phyloP scores from a whole-genome alignment of 441 rosid genomes.

The Pelargonium fulgidum region DNA sequence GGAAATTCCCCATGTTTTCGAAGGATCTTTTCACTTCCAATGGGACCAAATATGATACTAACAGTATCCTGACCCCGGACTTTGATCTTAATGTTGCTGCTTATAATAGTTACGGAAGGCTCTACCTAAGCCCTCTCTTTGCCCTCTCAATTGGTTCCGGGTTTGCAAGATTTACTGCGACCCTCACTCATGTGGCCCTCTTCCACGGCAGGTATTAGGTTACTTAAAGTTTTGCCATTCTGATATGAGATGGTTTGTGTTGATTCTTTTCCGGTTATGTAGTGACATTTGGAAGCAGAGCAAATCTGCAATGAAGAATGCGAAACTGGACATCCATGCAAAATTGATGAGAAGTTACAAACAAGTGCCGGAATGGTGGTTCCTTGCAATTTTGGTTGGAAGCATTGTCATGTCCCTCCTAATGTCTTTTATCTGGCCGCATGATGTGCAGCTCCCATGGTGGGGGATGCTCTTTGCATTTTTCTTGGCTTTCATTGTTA shows the following conservation, averaged over 20 bases:
- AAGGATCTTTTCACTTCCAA: conserved; percentile 59
- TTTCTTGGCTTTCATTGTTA: conserved; percentile 72
- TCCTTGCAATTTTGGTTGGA: conserved; percentile 43
- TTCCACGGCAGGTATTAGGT: conserved; percentile 69
- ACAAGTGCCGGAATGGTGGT: conserved; percentile 95
- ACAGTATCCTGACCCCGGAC: conserved; percentile 53
- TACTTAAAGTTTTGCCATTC: too few relatives aligned
- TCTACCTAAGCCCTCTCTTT: conserved; percentile 66
- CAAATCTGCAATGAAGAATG: conserved; percentile 45
- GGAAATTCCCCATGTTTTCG: conserved; percentile 65
- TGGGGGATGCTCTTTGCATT: conserved; percentile 98
- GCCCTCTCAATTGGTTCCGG: conserved; percentile 71
- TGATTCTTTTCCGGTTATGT: conserved; percentile 15
- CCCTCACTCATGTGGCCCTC: conserved; percentile 70
- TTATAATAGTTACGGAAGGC: conserved; percentile 55
- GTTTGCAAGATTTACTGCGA: conserved; percentile 77
- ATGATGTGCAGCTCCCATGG: conserved; percentile 80
- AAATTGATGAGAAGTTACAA: conserved; percentile 66
- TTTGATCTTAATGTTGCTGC: conserved; percentile 52
- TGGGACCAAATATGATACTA: conserved; percentile 50
- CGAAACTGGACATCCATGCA: conserved; percentile 68
- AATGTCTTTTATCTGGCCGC: conserved; percentile 72
- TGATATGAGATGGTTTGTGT: neutral
- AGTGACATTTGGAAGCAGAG: conserved; percentile 60
- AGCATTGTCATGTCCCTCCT: conserved; percentile 58